Evolutionary conservation across 352 stramenopile genomes (phyloP).

Genomic region (Phytophthora colocasiae): DNA sequence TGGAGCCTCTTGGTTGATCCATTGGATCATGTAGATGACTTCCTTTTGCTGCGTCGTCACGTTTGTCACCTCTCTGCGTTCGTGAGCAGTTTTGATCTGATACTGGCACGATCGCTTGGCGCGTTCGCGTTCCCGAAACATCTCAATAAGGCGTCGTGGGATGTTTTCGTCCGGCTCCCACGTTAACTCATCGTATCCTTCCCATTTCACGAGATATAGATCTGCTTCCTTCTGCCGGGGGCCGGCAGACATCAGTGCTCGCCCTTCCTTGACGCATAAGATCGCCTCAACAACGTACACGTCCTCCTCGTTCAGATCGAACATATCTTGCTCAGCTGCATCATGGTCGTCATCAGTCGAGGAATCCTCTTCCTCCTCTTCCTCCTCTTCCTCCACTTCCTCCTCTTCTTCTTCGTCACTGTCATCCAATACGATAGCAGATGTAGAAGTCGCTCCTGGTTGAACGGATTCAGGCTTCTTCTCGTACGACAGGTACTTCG

Average conservation of each 20-base stretch:
- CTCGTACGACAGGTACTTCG: conserved; percentile 45
- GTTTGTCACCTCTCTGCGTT: conserved; percentile 67
- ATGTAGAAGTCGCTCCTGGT: conserved; percentile 43
- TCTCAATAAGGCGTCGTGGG: conserved; percentile 61
- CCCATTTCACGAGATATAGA: conserved; percentile 83
- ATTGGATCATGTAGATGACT: conserved; percentile 79
- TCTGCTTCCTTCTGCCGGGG: conserved; percentile 62
- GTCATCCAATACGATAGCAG: conserved; percentile 65
- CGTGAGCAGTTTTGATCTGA: conserved; percentile 60
- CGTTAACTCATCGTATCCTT: conserved; percentile 80
- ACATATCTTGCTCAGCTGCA: conserved; percentile 32
- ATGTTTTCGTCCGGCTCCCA: conserved; percentile 82
- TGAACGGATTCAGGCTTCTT: conserved; percentile 15
- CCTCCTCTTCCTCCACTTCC: conserved; percentile 38
- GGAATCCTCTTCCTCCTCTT: conserved; percentile 42
- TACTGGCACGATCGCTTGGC: conserved; percentile 57
- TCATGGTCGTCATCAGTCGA: conserved; percentile 71
- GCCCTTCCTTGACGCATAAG: conserved; percentile 68
- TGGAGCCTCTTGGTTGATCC: conserved; percentile 51
- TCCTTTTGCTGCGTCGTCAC: conserved; percentile 60
- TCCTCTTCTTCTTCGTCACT: conserved; percentile 51
- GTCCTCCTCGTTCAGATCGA: conserved; percentile 79
- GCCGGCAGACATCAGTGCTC: conserved; percentile 42
- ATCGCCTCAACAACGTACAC: conserved; percentile 80
- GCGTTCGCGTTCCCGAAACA: conserved; percentile 62